Percentiles rank a stretch among this genome's conserved stretches.
These are phyloP conservation scores for Rubia balearica DNA, from an alignment of 305 asterid genomes.

Conservation along the genomic window DNA sequence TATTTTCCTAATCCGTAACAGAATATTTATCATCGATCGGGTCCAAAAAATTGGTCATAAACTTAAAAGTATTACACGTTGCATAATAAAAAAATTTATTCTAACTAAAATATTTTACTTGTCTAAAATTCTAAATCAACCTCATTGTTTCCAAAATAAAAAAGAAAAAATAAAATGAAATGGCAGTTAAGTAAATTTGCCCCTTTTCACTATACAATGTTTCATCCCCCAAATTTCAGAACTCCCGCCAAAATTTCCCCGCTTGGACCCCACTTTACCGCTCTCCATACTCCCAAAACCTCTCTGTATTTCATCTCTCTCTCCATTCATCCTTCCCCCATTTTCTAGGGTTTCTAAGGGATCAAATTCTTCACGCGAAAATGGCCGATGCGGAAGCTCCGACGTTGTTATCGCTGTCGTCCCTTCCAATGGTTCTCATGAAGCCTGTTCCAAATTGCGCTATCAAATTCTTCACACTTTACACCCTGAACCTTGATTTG, in stretches of 20 bases:
- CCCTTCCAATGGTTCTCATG: conserved; percentile 10
- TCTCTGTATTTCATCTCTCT: neutral
- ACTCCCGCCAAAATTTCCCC: conserved; percentile 25
- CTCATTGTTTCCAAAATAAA: too few relatives aligned
- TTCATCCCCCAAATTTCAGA: conserved; percentile 13
- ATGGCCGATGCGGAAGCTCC: conserved; percentile 25
- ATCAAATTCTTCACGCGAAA: neutral
- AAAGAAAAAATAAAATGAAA: too few relatives aligned
- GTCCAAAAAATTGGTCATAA: too few relatives aligned
- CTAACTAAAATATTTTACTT: too few relatives aligned
- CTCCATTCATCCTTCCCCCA: neutral
- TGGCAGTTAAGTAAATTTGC: neutral
- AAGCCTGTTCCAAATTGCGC: conserved; percentile 16
- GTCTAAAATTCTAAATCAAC: too few relatives aligned
- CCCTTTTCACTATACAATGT: neutral
- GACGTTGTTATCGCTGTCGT: conserved; percentile 9
- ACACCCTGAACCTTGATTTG: conserved; percentile 9
- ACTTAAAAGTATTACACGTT: too few relatives aligned
- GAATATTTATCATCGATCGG: too few relatives aligned
- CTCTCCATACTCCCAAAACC: neutral
- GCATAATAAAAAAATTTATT: too few relatives aligned
- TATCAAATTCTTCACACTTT: neutral
- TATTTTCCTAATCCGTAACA: too few relatives aligned
- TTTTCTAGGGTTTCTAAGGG: conserved; percentile 2
- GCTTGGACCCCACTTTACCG: neutral